These are phyloP conservation scores for Starmera pachycereana DNA, from an alignment of 805 yeast species.

Conservation along the genomic window DNA sequence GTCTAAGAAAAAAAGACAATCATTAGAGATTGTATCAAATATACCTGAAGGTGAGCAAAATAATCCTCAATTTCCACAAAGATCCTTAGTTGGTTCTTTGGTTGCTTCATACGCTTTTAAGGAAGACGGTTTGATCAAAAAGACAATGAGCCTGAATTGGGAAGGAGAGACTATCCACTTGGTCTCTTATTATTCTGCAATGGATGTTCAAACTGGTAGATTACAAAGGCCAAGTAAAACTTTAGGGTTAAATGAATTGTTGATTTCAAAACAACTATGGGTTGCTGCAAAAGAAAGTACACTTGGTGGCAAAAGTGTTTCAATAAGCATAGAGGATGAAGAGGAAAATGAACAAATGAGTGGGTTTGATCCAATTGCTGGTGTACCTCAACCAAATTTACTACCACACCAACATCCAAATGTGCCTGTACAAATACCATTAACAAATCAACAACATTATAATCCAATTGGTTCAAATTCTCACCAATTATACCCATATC, in stretches of 20 bases:
- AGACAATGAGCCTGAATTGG: conserved; percentile 48
- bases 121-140: conserved; percentile 69
- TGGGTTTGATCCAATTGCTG: neutral
- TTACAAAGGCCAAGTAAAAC: conserved; percentile 49
- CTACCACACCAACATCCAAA: neutral
- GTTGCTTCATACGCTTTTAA: conserved; percentile 55
- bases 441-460: conserved; percentile 3
- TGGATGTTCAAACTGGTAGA: conserved; percentile 54
- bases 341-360: conserved; percentile 7
- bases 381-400: neutral
- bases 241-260: conserved; percentile 36
- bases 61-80: neutral
- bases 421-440: too few species aligned
- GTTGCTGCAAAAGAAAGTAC: conserved; percentile 47
- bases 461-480: conserved; percentile 9
- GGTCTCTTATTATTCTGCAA: conserved; percentile 68
- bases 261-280: conserved; percentile 38
- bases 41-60: neutral
- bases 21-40: neutral
- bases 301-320: conserved; percentile 39
- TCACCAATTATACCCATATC: conserved; percentile 11
- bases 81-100: conserved; percentile 44
- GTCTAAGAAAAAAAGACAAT: conserved; percentile 6
- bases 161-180: conserved; percentile 50
- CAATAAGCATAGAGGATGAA: conserved; percentile 14